Conservation (phyloP, 352 stramenopile species). For the Blastocystis sp. region DNA sequence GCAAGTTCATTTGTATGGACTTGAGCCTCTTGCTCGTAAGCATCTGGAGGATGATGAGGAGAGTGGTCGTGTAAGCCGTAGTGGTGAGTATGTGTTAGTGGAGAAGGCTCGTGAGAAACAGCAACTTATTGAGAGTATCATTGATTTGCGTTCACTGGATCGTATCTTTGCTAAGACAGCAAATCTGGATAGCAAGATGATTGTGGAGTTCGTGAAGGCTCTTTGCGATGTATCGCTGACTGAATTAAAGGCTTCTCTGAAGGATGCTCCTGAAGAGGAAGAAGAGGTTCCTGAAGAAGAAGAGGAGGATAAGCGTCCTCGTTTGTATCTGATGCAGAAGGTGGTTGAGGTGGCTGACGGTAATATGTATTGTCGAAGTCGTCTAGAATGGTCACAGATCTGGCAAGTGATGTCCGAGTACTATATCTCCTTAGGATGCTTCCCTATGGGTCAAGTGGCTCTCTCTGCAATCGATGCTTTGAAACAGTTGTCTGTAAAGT, state of each 20-base stretch:
- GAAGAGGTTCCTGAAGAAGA: not conserved
- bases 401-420: conserved; percentile 93
- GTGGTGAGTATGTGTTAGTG: conserved; percentile 56
- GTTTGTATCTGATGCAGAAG: conserved; percentile 96
- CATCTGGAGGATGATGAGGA: conserved; percentile 74
- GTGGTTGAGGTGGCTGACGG: conserved; percentile 98
- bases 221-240: conserved; percentile 84
- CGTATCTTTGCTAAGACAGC: conserved; percentile 85
- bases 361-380: conserved; percentile 93
- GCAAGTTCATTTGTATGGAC: conserved; percentile 84
- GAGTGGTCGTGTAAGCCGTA: conserved; percentile 72
- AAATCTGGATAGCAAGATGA: conserved; percentile 76
- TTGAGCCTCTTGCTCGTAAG: conserved; percentile 66
- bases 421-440: conserved; percentile 92
- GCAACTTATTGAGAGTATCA: conserved; percentile 78
- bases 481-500: conserved; percentile 98
- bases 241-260: conserved; percentile 76
- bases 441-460: conserved; percentile 90
- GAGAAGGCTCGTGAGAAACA: conserved; percentile 81
- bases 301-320: conserved; percentile 76
- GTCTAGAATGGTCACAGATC: conserved; percentile 94
- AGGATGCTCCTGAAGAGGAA: conserved; percentile 34
- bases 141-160: conserved; percentile 82
- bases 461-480: conserved; percentile 98
- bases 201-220: conserved; percentile 84